phyloP scores from a whole-genome alignment of 371 early-diverging fungal species.

The Globomyces sp. region DNA sequence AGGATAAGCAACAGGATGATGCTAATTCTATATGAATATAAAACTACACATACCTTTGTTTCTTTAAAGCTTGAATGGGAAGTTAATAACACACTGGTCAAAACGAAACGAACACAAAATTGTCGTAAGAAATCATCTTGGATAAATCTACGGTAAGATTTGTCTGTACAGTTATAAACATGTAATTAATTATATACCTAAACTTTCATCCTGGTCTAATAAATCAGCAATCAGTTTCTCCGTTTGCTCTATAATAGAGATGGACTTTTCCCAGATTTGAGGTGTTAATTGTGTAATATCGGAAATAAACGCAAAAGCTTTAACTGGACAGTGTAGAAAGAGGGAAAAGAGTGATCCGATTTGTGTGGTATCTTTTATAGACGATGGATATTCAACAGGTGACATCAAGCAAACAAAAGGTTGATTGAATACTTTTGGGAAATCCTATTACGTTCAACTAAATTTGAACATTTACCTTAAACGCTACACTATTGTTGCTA shows the following conservation, averaged over 20 bases:
- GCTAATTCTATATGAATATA: slow-evolving; percentile 20
- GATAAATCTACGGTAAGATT: slow-evolving; percentile 67
- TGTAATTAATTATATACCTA: slow-evolving; percentile 33
- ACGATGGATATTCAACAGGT: slow-evolving; percentile 79
- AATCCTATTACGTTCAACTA: background rate
- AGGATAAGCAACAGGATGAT: slow-evolving; percentile 46
- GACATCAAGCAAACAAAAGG: slow-evolving; percentile 85
- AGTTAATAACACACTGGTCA: slow-evolving; percentile 68
- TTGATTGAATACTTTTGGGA: slow-evolving; percentile 80
- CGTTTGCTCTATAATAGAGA: slow-evolving; percentile 24
- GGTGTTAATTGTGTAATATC: slow-evolving; percentile 34
- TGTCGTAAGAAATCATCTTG: slow-evolving; percentile 86
- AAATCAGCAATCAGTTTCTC: slow-evolving; percentile 41
- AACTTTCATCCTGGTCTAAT: slow-evolving; percentile 32
- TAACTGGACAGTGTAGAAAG: slow-evolving; percentile 72
- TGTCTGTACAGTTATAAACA: slow-evolving; percentile 37
- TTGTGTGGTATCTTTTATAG: slow-evolving; percentile 75
- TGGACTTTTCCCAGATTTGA: slow-evolving; percentile 43
- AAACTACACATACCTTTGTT: slow-evolving; percentile 41
- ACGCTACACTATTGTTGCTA: slow-evolving; percentile 77
- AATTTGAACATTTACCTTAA: slow-evolving; percentile 38
- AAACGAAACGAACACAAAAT: slow-evolving; percentile 79
- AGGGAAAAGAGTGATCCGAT: slow-evolving; percentile 88
- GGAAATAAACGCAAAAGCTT: slow-evolving; percentile 50
- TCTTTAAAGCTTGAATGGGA: slow-evolving; percentile 52